These are phyloP conservation scores for Pythium utonaiense DNA, from an alignment of 352 stramenopile species.

Conservation along the genomic window DNA sequence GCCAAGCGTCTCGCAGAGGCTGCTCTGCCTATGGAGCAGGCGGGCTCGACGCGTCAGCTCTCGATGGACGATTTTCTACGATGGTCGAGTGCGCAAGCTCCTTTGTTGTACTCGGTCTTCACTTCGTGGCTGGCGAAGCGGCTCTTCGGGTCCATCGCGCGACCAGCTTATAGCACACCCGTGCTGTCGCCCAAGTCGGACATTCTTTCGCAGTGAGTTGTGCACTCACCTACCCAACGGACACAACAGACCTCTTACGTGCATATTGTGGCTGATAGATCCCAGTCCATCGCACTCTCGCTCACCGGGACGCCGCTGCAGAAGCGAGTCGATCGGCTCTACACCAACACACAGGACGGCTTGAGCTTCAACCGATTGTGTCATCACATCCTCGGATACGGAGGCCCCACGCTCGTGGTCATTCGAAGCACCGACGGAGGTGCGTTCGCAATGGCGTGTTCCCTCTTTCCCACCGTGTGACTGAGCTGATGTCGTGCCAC, in stretches of 20 bases:
- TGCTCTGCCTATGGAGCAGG: conserved; percentile 25
- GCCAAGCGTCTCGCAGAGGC: conserved; percentile 41
- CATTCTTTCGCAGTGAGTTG: conserved; percentile 65
- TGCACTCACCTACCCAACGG: too few relatives aligned
- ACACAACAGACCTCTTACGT: too few relatives aligned
- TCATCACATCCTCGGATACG: conserved; percentile 81
- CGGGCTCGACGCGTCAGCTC: conserved; percentile 25
- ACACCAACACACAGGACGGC: conserved; percentile 77
- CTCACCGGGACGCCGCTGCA: conserved; percentile 56
- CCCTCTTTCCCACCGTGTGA: too few relatives aligned
- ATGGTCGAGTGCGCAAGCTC: conserved; percentile 57
- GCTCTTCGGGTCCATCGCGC: conserved; percentile 46
- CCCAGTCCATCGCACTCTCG: conserved; percentile 64
- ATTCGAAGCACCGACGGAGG: conserved; percentile 62
- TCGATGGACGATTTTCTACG: conserved; percentile 59
- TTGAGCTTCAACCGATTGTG: conserved; percentile 82
- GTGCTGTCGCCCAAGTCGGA: conserved; percentile 54
- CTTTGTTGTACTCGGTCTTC: conserved; percentile 75
- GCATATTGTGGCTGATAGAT: conserved; percentile 34
- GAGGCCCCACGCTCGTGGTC: conserved; percentile 61
- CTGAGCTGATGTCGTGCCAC: too few relatives aligned
- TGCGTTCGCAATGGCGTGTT: too few relatives aligned
- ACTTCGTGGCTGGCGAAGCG: conserved; percentile 64
- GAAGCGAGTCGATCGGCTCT: conserved; percentile 54
- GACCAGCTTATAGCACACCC: conserved; percentile 46